Percentiles rank a stretch among this genome's conserved stretches.
Evolutionary conservation across 2,329 filamentous ascomycete genomes (phyloP).

Genomic region (Exophiala viscosa): DNA sequence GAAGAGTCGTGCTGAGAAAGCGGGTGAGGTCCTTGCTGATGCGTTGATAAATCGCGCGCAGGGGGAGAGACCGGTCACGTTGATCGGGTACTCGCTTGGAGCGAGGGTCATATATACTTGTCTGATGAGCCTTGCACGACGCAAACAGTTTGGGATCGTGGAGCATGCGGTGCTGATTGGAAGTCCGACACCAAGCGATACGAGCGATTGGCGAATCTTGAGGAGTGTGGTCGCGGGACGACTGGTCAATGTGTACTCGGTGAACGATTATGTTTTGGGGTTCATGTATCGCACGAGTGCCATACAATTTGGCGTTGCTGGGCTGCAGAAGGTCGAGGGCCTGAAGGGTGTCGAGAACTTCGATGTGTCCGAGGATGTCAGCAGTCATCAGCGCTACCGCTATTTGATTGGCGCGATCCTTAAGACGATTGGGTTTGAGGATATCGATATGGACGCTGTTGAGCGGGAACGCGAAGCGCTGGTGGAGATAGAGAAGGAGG

Average conservation of each 20-base stretch:
- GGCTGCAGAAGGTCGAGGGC: slow-evolving; percentile 67
- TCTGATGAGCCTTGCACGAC: slow-evolving; percentile 69
- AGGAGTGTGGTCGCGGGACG: slow-evolving; percentile 75
- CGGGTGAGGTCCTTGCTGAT: slow-evolving; percentile 74
- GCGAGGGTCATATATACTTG: slow-evolving; percentile 80
- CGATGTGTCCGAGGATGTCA: slow-evolving; percentile 62
- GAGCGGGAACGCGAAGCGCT: slow-evolving; percentile 43
- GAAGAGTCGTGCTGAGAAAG: slow-evolving; percentile 73
- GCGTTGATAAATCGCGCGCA: slow-evolving; percentile 77
- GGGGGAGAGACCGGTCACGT: slow-evolving; percentile 73
- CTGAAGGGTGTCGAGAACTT: slow-evolving; percentile 58
- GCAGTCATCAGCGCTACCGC: slow-evolving; percentile 68
- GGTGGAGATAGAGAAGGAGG: slow-evolving; percentile 36
- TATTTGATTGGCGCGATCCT: slow-evolving; percentile 65
- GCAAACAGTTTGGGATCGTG: slow-evolving; percentile 76
- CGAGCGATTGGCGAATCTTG: slow-evolving; percentile 70
- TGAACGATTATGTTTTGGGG: slow-evolving; percentile 80
- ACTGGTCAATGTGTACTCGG: slow-evolving; percentile 82
- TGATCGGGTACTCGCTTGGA: slow-evolving; percentile 78
- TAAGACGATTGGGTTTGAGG: slow-evolving; percentile 65
- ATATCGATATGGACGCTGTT: slow-evolving; percentile 51
- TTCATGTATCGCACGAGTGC: slow-evolving; percentile 84
- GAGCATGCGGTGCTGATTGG: slow-evolving; percentile 83
- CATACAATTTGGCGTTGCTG: slow-evolving; percentile 77
- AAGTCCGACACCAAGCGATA: slow-evolving; percentile 68